phyloP scores from a whole-genome alignment of 1,284 basidiomycete species.

The Pseudozyma pruni region DNA sequence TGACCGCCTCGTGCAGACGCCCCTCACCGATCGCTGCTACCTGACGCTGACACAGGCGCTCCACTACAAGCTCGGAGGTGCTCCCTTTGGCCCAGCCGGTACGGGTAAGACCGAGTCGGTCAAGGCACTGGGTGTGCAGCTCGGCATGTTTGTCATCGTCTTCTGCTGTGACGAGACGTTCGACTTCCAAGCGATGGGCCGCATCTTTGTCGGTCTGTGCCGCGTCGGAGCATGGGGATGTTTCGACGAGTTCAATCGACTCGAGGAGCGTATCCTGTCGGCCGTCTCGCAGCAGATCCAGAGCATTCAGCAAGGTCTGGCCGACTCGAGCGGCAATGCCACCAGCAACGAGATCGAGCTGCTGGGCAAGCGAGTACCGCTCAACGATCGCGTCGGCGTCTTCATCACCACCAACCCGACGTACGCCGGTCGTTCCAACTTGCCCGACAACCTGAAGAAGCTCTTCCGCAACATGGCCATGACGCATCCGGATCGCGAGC shows the following conservation, averaged over 20 bases:
- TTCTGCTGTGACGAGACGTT: constrained; percentile 99
- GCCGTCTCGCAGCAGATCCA: constrained; percentile 99
- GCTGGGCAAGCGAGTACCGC: constrained; percentile 91
- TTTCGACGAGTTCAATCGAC: constrained; percentile 76
- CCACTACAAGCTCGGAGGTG: constrained; percentile 91
- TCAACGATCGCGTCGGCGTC: constrained; percentile 93
- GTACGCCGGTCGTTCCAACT: constrained; percentile 95
- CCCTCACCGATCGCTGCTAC: constrained; percentile 96
- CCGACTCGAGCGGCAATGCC: constrained; percentile 68
- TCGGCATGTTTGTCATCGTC: constrained; percentile 96
- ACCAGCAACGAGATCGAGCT: constrained; percentile 73
- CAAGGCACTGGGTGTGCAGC: constrained; percentile 95
- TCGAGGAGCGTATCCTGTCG: constrained; percentile 96
- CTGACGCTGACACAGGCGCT: constrained; percentile 95
- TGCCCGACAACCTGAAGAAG: constrained; percentile 94
- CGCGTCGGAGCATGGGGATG: constrained; percentile 90
- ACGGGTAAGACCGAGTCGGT: constrained; percentile 99
- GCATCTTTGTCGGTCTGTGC: constrained; percentile 97
- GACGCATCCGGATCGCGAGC: constrained; percentile 96
- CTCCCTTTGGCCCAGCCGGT: constrained; percentile 97
- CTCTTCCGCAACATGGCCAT: constrained; percentile 98
- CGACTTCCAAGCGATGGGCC: constrained; percentile 99
- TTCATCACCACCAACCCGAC: constrained; percentile 96
- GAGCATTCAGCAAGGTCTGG: constrained; percentile 95
- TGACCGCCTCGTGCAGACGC: constrained; percentile 96